Evolutionary conservation across 2,329 filamentous ascomycete species (phyloP).

Genomic region (Microcyclosporella mali): DNA sequence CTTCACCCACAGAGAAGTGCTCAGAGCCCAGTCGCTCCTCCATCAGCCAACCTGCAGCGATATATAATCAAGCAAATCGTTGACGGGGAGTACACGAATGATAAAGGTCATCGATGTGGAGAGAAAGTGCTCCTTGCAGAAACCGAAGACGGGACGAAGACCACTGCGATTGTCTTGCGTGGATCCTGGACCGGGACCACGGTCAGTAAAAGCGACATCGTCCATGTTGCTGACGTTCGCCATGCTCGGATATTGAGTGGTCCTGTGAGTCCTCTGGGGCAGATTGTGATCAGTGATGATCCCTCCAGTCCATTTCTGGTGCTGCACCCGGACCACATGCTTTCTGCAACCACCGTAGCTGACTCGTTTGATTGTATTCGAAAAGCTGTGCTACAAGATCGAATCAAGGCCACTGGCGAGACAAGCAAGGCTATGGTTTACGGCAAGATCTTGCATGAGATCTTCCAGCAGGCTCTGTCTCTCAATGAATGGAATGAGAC

Average conservation of each 20-base stretch:
- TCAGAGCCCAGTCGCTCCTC: no score
- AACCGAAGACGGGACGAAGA: constrained; percentile 62
- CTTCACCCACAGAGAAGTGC: background rate
- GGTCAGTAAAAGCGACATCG: constrained; percentile 63
- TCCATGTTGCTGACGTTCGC: constrained; percentile 59
- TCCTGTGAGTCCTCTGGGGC: constrained; percentile 44
- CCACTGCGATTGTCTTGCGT: constrained; percentile 67
- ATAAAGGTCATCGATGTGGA: constrained; percentile 54
- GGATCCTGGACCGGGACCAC: constrained; percentile 83
- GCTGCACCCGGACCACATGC: constrained; percentile 87
- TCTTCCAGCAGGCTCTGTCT: constrained; percentile 86
- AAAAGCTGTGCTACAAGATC: constrained; percentile 86
- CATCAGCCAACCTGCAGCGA: constrained; percentile 37
- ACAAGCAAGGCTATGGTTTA: constrained; percentile 78
- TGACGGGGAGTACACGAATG: constrained; percentile 61
- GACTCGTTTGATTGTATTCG: constrained; percentile 91
- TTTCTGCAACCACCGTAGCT: constrained; percentile 92
- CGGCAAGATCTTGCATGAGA: constrained; percentile 86
- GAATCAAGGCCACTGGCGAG: constrained; percentile 83
- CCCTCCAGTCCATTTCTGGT: constrained; percentile 69
- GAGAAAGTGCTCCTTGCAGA: constrained; percentile 71
- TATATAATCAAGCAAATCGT: constrained; percentile 74
- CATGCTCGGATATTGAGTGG: constrained; percentile 54
- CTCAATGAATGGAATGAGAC: constrained; percentile 70
- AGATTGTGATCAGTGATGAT: constrained; percentile 68